Base-by-base conservation (phyloP, 1,284 basidiomycete species). In the Leccinum griseonigrum region DNA sequence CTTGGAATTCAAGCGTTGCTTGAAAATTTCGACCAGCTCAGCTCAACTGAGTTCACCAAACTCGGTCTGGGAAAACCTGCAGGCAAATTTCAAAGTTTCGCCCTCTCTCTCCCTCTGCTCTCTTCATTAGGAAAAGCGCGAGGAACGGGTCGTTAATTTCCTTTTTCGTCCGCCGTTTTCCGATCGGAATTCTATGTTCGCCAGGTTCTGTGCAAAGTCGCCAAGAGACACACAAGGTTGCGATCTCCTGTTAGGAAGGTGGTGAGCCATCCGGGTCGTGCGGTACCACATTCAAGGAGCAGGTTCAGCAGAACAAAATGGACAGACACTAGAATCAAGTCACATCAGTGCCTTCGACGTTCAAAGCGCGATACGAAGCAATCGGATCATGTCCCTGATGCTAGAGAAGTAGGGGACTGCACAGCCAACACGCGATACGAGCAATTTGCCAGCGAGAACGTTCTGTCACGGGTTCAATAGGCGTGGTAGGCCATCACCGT, bases 311-410 rank as follows among this genome's bases (percentile, higher is more conserved):
- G 54, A 32, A 36, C 26, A 11, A 55, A 46, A 16, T 48, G 29
- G 11, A 55, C n/a, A 38, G 36, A 40, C 36, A 22, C 28, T 10
- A 26, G 40, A 52, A 52, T 53, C n/a, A 54, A 18, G 54, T n/a
- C 10, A 51, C 10, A 51, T 54, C 60, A 58, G 68, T 26, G 68
- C 63, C 62, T 63, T 61, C 61, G 67, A 58, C 62, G 40, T 48
- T 43, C 58, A 48, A 48, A 28, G 46, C 46, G 51, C 29, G 54
- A 62, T 34, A 68, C 51, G 57, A 46, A 16, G 53, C 57, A 63
- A 68, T 72, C 59, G 56, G 59, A 68, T 68, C 62, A 63, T 57
- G 48, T 52, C 56, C 63, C 50, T 65, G 34, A 53, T 50, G 8
- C 11, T 48, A 55, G 58, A 57, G 28, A 18, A 29, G 22, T 48